phyloP scores from a whole-genome alignment of 108 stramenopile species.

The Skeletonema tropicum region DNA sequence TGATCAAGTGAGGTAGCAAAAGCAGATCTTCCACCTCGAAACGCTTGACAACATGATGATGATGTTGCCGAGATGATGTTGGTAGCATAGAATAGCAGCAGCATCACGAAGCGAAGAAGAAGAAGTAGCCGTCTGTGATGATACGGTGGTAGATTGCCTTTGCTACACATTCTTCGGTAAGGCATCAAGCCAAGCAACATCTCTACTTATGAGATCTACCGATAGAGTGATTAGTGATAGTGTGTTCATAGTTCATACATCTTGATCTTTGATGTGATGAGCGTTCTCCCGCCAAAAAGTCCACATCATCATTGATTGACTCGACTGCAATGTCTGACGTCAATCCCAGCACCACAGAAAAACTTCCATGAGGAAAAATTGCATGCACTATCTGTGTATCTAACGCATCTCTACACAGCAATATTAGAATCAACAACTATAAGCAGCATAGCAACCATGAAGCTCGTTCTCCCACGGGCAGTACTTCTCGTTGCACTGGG shows the following conservation, averaged over 20 bases:
- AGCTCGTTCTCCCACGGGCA: slow-evolving; percentile 22
- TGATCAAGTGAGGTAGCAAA: neutral
- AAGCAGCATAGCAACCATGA: slow-evolving; percentile 23
- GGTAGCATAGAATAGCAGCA: neutral
- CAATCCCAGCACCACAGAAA: neutral
- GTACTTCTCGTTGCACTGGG: slow-evolving; percentile 23
- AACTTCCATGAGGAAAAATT: slow-evolving; percentile 2
- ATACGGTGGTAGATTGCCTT: too few species aligned
- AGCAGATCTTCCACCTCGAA: neutral
- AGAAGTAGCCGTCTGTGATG: too few species aligned
- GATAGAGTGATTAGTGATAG: too few species aligned
- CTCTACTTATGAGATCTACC: too few species aligned
- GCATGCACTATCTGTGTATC: too few species aligned
- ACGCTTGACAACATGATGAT: neutral
- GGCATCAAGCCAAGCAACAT: too few species aligned
- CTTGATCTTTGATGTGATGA: too few species aligned
- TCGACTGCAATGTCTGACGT: too few species aligned
- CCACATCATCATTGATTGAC: too few species aligned
- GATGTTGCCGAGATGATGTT: neutral
- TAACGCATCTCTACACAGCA: neutral
- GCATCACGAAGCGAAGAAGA: neutral
- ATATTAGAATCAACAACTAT: neutral
- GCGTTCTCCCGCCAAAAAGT: too few species aligned
- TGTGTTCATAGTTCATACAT: too few species aligned
- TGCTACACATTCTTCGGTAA: too few species aligned